These are phyloP conservation scores for Helenozyma rhizophorensis DNA, from an alignment of 805 yeast genomes.

Conservation along the genomic window DNA sequence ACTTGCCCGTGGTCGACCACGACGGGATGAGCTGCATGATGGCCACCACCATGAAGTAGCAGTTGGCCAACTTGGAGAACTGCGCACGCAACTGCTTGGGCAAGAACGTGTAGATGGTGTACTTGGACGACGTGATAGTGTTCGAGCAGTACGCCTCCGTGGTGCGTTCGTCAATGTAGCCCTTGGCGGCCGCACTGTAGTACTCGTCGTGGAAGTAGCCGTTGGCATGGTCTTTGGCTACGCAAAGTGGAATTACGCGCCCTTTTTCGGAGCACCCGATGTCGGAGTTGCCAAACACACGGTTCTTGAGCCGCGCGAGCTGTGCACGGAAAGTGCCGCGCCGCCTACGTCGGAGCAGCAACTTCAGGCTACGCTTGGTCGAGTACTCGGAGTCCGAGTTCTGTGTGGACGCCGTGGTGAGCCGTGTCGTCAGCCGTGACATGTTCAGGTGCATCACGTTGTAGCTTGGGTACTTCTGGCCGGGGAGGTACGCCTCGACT, in stretches of 20 bases:
- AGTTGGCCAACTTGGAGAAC: slow-evolving; percentile 87
- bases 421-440: slow-evolving; percentile 10
- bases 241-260: slow-evolving; percentile 64
- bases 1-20: slow-evolving; percentile 96
- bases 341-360: slow-evolving; percentile 8
- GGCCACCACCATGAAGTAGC: slow-evolving; percentile 85
- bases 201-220: slow-evolving; percentile 25
- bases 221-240: slow-evolving; percentile 36
- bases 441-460: slow-evolving; percentile 5
- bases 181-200: slow-evolving; percentile 18
- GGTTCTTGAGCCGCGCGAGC: slow-evolving; percentile 29
- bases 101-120: slow-evolving; percentile 71
- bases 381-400: slow-evolving; percentile 1
- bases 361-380: slow-evolving; percentile 3
- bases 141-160: slow-evolving; percentile 60
- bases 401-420: slow-evolving; percentile 4
- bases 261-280: slow-evolving; percentile 46
- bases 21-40: slow-evolving; percentile 93
- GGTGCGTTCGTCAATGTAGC: slow-evolving; percentile 67
- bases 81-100: slow-evolving; percentile 90
- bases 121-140: slow-evolving; percentile 79
- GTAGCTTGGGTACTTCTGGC: slow-evolving; percentile 2
- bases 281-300: slow-evolving; percentile 5
- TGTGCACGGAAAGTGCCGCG: slow-evolving; percentile 9
- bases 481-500: not conserved